These are phyloP conservation scores for Alternaria sp. DNA, from an alignment of 2,329 filamentous ascomycete species.

Conservation along the genomic window DNA sequence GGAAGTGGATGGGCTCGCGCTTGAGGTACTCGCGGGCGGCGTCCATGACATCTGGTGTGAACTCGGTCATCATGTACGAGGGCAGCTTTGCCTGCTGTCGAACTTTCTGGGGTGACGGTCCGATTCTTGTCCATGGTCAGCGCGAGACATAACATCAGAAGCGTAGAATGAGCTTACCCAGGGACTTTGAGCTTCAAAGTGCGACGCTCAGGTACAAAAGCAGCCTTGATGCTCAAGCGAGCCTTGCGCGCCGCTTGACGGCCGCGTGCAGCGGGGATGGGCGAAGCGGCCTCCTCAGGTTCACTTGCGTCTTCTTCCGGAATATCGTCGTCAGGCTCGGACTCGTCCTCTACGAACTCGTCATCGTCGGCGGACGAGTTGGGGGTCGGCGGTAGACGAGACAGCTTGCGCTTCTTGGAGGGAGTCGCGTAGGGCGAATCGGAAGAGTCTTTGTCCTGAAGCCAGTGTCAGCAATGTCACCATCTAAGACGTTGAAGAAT, in stretches of 20 bases:
- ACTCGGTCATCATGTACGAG: neutral
- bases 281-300: neutral
- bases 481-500: neutral
- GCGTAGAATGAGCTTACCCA: neutral
- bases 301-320: conserved; percentile 3
- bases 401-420: conserved; percentile 18
- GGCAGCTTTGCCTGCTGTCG: neutral
- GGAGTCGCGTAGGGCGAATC: conserved; percentile 9
- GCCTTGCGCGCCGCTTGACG: conserved; percentile 20
- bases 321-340: conserved; percentile 17
- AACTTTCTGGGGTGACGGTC: neutral
- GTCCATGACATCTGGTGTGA: conserved; percentile 11
- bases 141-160: neutral
- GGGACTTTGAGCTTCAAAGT: neutral
- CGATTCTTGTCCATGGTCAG: neutral
- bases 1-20: conserved; percentile 14
- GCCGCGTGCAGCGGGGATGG: neutral
- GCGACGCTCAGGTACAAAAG: neutral
- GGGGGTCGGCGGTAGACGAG: neutral
- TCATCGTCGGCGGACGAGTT: conserved; percentile 18
- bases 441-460: conserved; percentile 14
- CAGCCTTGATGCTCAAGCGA: conserved; percentile 13
- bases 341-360: conserved; percentile 21
- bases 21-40: conserved; percentile 5
- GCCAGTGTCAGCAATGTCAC: neutral